These are phyloP conservation scores for Panaeolus cyanescens DNA, from an alignment of 768 basidiomycete species.

Conservation along the genomic window DNA sequence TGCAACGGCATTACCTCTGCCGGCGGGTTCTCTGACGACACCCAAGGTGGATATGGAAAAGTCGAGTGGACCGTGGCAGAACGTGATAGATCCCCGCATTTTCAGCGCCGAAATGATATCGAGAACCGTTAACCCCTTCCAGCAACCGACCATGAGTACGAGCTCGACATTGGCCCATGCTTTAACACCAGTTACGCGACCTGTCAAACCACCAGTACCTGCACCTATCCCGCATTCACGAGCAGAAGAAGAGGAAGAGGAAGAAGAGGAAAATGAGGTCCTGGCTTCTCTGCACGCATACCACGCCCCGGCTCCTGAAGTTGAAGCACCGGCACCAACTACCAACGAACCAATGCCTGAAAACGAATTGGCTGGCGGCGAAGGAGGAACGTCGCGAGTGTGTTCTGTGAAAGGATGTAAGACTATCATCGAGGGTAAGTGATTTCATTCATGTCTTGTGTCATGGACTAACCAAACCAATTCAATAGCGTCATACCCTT, in stretches of 20 bases:
- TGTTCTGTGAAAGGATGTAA: constrained; percentile 63
- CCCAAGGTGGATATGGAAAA: not conserved
- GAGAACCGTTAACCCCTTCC: constrained; percentile 21
- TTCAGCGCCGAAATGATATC: constrained; percentile 12
- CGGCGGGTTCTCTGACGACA: not conserved
- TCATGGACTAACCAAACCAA: constrained; percentile 8
- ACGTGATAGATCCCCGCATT: not conserved
- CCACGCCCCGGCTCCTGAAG: not conserved
- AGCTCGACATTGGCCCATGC: constrained; percentile 53
- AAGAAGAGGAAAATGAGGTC: constrained; percentile 13
- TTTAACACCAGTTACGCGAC: constrained; percentile 35
- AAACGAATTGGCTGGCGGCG: not conserved
- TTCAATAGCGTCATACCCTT: constrained; percentile 29
- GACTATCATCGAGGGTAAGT: constrained; percentile 39
- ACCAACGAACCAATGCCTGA: not conserved
- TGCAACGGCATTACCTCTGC: not conserved
- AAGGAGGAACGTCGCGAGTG: constrained; percentile 25
- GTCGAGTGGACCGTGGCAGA: not conserved
- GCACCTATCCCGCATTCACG: not conserved
- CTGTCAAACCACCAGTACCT: not conserved
- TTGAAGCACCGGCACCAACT: not conserved
- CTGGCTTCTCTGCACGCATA: not conserved
- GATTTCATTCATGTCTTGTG: constrained; percentile 20
- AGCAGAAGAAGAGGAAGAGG: not conserved
- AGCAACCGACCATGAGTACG: constrained; percentile 10